phyloP scores from a whole-genome alignment of 495 filamentous ascomycete genomes.

The Xanthoparmelia taractica region DNA sequence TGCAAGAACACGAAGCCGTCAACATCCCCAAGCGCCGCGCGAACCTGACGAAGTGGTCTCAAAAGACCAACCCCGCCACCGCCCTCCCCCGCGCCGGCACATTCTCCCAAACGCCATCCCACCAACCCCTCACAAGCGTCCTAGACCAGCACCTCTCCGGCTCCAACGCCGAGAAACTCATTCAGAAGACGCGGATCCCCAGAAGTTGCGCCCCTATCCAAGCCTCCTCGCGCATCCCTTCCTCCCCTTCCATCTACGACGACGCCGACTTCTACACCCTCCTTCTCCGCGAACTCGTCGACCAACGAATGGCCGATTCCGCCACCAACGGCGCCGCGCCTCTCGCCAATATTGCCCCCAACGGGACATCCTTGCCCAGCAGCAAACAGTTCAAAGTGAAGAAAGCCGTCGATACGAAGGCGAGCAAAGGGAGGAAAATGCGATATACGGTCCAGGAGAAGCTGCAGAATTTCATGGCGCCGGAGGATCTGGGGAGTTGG shows the following conservation, averaged over 20 bases:
- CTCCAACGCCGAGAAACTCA: slow-evolving; percentile 54
- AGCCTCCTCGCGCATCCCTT: slow-evolving; percentile 31
- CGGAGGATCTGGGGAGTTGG: slow-evolving; percentile 73
- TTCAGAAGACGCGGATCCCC: slow-evolving; percentile 56
- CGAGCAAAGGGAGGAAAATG: slow-evolving; percentile 92
- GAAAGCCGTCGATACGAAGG: slow-evolving; percentile 82
- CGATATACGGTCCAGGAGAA: slow-evolving; percentile 92
- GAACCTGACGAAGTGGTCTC: slow-evolving; percentile 42
- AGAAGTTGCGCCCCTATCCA: slow-evolving; percentile 68
- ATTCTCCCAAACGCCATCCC: slow-evolving; percentile 36
- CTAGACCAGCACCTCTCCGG: slow-evolving; percentile 63
- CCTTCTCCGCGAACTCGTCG: slow-evolving; percentile 83
- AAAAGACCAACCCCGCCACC: slow-evolving; percentile 41
- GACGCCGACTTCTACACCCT: slow-evolving; percentile 91
- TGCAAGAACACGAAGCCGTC: slow-evolving; percentile 56
- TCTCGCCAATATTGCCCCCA: background rate
- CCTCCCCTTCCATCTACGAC: slow-evolving; percentile 58
- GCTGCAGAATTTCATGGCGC: slow-evolving; percentile 95
- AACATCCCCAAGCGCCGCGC: slow-evolving; percentile 38
- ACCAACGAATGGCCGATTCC: slow-evolving; percentile 56
- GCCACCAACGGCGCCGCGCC: background rate
- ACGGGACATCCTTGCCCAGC: slow-evolving; percentile 25
- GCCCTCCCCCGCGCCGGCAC: slow-evolving; percentile 36
- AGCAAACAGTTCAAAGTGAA: slow-evolving; percentile 44
- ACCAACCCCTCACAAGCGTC: slow-evolving; percentile 60